phyloP scores from a whole-genome alignment of 2,329 filamentous ascomycete species.

The Fusarium sp. region DNA sequence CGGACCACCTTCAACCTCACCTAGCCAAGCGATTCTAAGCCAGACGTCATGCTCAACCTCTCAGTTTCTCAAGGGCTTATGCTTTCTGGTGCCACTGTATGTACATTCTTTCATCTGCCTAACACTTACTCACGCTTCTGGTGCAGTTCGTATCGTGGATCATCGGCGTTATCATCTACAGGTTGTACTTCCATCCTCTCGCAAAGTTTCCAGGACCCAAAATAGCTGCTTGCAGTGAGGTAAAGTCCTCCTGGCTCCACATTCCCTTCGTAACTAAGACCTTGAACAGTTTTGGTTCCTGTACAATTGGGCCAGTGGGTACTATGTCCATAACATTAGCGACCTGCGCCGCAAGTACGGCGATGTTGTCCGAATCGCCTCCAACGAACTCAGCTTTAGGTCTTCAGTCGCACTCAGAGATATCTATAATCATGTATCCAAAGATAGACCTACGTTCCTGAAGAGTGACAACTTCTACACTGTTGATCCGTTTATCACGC shows the following conservation, averaged over 20 bases:
- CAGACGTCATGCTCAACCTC: background rate
- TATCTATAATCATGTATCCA: conserved; percentile 24
- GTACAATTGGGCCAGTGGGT: background rate
- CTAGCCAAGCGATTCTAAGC: background rate
- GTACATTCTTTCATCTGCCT: background rate
- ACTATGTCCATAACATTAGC: background rate
- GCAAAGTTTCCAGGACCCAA: conserved; percentile 34
- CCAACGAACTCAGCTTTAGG: conserved; percentile 28
- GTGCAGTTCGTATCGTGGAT: background rate
- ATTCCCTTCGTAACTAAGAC: background rate
- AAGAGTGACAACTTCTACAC: conserved; percentile 20
- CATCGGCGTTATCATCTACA: background rate
- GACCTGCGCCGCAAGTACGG: conserved; percentile 25
- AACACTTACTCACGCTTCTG: background rate
- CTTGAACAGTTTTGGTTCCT: background rate
- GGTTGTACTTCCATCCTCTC: conserved; percentile 30
- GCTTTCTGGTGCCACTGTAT: background rate
- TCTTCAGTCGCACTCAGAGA: conserved; percentile 24
- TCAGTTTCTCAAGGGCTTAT: background rate
- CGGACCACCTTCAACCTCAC: background rate
- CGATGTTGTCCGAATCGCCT: conserved; percentile 25
- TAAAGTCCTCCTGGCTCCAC: background rate
- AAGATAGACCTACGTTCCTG: conserved; percentile 2
- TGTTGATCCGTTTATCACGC: background rate
- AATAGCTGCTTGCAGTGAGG: conserved; percentile 29